These are phyloP conservation scores for Candida mesenterica DNA, from an alignment of 1,139 yeast species.

Conservation along the genomic window DNA sequence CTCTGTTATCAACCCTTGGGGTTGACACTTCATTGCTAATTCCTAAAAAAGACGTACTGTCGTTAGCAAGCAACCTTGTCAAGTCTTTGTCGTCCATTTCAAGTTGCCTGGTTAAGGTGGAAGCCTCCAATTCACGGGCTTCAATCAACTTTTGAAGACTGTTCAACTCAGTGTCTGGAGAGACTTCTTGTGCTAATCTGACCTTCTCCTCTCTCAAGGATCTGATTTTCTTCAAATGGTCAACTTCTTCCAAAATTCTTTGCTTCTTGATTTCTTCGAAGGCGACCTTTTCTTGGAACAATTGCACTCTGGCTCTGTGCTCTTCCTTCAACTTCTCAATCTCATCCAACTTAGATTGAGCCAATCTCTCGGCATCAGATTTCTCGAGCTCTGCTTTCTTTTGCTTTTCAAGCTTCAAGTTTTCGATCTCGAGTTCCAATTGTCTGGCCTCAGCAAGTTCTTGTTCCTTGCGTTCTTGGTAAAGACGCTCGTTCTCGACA, in stretches of 20 bases:
- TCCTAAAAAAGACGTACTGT: conserved; percentile 23
- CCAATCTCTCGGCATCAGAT: conserved; percentile 32
- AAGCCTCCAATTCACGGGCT: conserved; percentile 36
- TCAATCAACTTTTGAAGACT: conserved; percentile 36
- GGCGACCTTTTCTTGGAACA: conserved; percentile 32
- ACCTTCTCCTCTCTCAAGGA: conserved; percentile 40
- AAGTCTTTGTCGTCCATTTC: conserved; percentile 33
- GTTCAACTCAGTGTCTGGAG: conserved; percentile 24
- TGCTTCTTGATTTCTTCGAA: conserved; percentile 37
- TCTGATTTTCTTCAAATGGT: conserved; percentile 37
- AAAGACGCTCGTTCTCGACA: conserved; percentile 27
- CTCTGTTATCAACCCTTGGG: conserved; percentile 1
- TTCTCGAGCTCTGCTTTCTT: conserved; percentile 27
- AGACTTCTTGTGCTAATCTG: conserved; percentile 29
- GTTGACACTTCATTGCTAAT: conserved; percentile 24
- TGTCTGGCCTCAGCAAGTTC: conserved; percentile 16
- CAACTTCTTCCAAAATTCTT: conserved; percentile 39
- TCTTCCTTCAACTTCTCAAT: conserved; percentile 35
- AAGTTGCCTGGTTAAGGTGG: conserved; percentile 33
- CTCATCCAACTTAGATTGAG: conserved; percentile 33
- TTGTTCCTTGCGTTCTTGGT: conserved; percentile 25
- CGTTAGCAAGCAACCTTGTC: conserved; percentile 13
- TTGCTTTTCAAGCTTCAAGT: conserved; percentile 25
- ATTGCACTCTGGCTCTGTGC: conserved; percentile 30
- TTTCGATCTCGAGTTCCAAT: conserved; percentile 33